A percentile compares a stretch with the other conserved stretches of the same genome.
phyloP scores from a whole-genome alignment of 1,284 basidiomycete genomes.

The Pseudozyma thailandica region DNA sequence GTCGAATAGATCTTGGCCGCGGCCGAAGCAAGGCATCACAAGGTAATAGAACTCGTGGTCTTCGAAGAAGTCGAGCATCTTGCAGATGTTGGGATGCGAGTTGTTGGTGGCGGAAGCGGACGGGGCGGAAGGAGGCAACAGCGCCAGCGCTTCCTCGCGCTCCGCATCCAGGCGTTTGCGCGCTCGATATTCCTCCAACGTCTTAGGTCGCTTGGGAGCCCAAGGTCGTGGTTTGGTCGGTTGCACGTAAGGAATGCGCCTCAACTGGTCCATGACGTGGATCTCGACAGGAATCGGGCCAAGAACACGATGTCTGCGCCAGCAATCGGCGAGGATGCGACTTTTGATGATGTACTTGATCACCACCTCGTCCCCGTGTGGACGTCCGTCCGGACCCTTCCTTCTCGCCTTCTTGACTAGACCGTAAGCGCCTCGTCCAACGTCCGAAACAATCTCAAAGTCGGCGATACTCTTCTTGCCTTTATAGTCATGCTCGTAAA shows the following conservation, averaged over 20 bases:
- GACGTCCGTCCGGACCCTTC: conserved; percentile 76
- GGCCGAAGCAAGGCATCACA: conserved; percentile 72
- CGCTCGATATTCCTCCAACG: conserved; percentile 39
- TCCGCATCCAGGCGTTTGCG: conserved; percentile 27
- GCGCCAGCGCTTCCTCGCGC: conserved; percentile 3
- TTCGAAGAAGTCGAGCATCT: conserved; percentile 95
- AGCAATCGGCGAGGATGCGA: conserved; percentile 96
- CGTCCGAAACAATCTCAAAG: conserved; percentile 59
- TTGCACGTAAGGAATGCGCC: conserved; percentile 75
- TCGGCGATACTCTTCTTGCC: conserved; percentile 51
- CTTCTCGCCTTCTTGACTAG: conserved; percentile 90
- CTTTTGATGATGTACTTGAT: conserved; percentile 99
- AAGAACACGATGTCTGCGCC: conserved; percentile 91
- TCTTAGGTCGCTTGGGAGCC: conserved; percentile 36
- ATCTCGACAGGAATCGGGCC: conserved; percentile 99
- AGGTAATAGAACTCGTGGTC: conserved; percentile 97
- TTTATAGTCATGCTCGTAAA: conserved; percentile 22
- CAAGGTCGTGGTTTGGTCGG: conserved; percentile 51
- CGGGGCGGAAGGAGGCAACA: neutral
- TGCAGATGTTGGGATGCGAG: conserved; percentile 87
- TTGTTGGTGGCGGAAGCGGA: conserved; percentile 2
- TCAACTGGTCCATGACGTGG: conserved; percentile 87
- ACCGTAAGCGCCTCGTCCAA: conserved; percentile 91
- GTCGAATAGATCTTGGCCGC: conserved; percentile 86
- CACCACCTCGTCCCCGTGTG: conserved; percentile 74